Conservation (phyloP, 2,329 filamentous ascomycete genomes). For the Neurospora sp. region DNA sequence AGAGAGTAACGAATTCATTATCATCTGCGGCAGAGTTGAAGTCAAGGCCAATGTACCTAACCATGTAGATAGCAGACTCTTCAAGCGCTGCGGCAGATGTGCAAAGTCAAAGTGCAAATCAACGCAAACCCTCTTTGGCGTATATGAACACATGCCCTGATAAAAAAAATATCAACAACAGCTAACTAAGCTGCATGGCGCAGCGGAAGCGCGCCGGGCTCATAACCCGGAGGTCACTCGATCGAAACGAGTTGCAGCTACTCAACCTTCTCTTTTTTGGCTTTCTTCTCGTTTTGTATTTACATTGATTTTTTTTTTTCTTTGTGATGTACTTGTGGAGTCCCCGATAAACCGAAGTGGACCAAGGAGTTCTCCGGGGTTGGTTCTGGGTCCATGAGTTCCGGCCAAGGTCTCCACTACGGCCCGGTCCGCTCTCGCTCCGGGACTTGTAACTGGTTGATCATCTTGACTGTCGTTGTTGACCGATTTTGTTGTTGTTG, state of each 20-base stretch:
- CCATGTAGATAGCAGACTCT: background rate
- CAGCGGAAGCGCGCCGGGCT: constrained; percentile 13
- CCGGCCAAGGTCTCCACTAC: background rate
- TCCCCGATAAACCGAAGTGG: background rate
- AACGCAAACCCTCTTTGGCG: background rate
- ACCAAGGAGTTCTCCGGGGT: background rate
- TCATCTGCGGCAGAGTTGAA: too few species aligned
- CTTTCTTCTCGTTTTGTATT: background rate
- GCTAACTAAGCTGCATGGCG: constrained; percentile 5
- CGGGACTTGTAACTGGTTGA: background rate
- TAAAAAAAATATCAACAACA: background rate
- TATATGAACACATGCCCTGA: background rate
- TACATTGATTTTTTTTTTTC: background rate
- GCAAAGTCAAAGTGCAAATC: background rate
- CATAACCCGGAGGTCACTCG: constrained; percentile 13
- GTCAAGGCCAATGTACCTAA: too few species aligned
- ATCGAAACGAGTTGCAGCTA: constrained; percentile 12
- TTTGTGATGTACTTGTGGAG: background rate
- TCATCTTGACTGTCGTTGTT: background rate
- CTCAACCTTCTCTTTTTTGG: background rate
- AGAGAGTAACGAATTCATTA: too few species aligned
- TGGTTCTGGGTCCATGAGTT: background rate
- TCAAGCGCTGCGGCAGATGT: background rate
- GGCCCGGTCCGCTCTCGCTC: background rate
- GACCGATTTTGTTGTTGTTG: too few species aligned